These are phyloP conservation scores for Cucumis melo DNA, from an alignment of 306 rosid species.

Conservation along the genomic window DNA sequence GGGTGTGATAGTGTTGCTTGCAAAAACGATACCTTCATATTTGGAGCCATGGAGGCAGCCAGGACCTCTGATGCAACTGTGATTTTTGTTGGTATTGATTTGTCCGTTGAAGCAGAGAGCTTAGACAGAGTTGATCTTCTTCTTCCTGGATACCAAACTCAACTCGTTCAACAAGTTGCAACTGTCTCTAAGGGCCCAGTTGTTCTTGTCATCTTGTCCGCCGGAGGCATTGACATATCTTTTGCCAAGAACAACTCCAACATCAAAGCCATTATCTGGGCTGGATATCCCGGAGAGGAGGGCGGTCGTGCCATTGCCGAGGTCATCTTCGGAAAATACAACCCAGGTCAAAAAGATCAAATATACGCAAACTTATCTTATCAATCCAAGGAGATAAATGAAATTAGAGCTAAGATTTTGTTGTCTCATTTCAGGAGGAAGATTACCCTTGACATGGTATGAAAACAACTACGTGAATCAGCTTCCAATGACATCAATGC, in stretches of 20 bases:
- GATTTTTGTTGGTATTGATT: slow-evolving; percentile 51
- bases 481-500: slow-evolving; percentile 23
- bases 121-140: slow-evolving; percentile 53
- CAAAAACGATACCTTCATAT: slow-evolving; percentile 34
- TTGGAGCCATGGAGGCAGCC: slow-evolving; percentile 32
- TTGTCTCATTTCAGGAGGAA: slow-evolving; percentile 15
- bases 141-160: slow-evolving; percentile 66
- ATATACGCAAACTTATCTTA: neutral
- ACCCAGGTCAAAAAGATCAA: slow-evolving; percentile 11
- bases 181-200: slow-evolving; percentile 39
- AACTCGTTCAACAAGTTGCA: slow-evolving; percentile 49
- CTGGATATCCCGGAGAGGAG: slow-evolving; percentile 19
- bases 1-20: slow-evolving; percentile 48
- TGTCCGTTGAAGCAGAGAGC: slow-evolving; percentile 67
- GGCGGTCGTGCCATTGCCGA: slow-evolving; percentile 22
- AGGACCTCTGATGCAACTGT: slow-evolving; percentile 39
- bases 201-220: slow-evolving; percentile 58
- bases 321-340: slow-evolving; percentile 13
- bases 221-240: slow-evolving; percentile 59
- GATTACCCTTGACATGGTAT: slow-evolving; percentile 26
- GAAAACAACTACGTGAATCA: slow-evolving; percentile 7
- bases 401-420: neutral
- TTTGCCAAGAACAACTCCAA: slow-evolving; percentile 32
- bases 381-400: neutral
- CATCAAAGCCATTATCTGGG: slow-evolving; percentile 12